Evolutionary conservation across 805 yeast genomes (phyloP).

Genomic region (Helenozyma rhizophorensis): DNA sequence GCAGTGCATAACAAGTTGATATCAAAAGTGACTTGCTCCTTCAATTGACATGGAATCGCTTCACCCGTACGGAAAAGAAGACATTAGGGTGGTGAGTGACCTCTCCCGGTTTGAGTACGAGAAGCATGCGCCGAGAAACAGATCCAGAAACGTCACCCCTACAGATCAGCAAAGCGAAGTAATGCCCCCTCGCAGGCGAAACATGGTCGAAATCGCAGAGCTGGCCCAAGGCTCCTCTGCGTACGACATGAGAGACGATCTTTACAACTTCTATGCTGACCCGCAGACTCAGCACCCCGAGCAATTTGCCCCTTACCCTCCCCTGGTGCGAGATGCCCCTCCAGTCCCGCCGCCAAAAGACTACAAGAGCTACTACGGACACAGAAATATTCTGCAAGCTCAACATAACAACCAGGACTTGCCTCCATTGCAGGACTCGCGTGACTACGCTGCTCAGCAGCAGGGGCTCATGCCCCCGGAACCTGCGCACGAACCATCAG

Average conservation of each 20-base stretch:
- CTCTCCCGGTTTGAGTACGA: constrained; percentile 29
- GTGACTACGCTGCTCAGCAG: constrained; percentile 8
- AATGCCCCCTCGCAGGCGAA: constrained; percentile 2
- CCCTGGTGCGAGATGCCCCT: constrained; percentile 4
- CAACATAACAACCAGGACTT: constrained; percentile 15
- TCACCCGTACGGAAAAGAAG: background rate
- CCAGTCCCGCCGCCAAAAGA: constrained; percentile 10
- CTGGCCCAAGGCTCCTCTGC: background rate
- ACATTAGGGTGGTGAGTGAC: background rate
- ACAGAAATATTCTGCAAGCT: constrained; percentile 1
- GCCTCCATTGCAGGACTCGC: constrained; percentile 23
- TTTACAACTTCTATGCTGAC: background rate
- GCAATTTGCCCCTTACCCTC: constrained; percentile 16
- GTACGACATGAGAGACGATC: constrained; percentile 1
- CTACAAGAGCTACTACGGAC: constrained; percentile 4
- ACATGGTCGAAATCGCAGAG: constrained; percentile 6
- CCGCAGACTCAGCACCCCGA: constrained; percentile 3
- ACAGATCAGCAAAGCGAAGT: constrained; percentile 6
- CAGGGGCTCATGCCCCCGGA: background rate
- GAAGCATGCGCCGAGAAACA: constrained; percentile 17
- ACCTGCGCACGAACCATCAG: background rate
- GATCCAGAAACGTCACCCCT: constrained; percentile 33
- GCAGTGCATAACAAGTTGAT: background rate
- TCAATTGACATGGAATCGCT: background rate
- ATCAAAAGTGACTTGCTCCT: background rate